These are phyloP conservation scores for Sedum album DNA, from an alignment of 164 flowering plant species.

Conservation along the genomic window DNA sequence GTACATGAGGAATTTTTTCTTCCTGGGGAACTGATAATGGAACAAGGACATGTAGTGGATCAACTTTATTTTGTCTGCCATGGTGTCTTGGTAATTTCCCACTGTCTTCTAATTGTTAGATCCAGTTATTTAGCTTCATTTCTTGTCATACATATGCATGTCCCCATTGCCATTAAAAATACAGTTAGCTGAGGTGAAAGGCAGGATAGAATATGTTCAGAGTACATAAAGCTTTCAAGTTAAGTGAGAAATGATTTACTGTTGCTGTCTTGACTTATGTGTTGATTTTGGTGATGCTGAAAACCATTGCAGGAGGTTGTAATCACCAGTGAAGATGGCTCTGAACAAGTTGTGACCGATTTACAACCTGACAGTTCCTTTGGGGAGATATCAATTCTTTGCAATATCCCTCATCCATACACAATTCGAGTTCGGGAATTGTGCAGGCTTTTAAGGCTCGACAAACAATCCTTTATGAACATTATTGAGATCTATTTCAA, in stretches of 20 bases:
- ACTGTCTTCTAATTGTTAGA: background rate
- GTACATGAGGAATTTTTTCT: slow-evolving; percentile 43
- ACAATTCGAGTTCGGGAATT: slow-evolving; percentile 77
- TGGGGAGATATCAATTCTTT: slow-evolving; percentile 78
- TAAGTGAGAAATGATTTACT: too few species aligned
- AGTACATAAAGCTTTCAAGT: too few species aligned
- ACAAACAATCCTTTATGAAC: slow-evolving; percentile 64
- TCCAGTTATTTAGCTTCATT: background rate
- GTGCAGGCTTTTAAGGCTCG: slow-evolving; percentile 70
- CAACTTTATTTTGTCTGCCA: slow-evolving; percentile 47
- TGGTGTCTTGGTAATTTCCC: slow-evolving; percentile 33
- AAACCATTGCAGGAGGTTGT: slow-evolving; percentile 48
- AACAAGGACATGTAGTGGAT: slow-evolving; percentile 37
- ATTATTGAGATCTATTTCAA: slow-evolving; percentile 62
- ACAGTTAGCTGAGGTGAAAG: too few species aligned
- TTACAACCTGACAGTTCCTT: slow-evolving; percentile 48
- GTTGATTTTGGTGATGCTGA: background rate
- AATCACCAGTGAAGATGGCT: slow-evolving; percentile 50
- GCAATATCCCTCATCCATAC: slow-evolving; percentile 87
- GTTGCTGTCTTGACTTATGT: too few species aligned
- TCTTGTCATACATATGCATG: background rate
- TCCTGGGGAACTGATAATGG: slow-evolving; percentile 47
- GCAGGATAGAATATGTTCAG: too few species aligned
- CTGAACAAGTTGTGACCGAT: slow-evolving; percentile 41
- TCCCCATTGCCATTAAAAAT: background rate